Evolutionary conservation across 345 rosid genomes (phyloP).

Genomic region (Noccaea caerulescens): DNA sequence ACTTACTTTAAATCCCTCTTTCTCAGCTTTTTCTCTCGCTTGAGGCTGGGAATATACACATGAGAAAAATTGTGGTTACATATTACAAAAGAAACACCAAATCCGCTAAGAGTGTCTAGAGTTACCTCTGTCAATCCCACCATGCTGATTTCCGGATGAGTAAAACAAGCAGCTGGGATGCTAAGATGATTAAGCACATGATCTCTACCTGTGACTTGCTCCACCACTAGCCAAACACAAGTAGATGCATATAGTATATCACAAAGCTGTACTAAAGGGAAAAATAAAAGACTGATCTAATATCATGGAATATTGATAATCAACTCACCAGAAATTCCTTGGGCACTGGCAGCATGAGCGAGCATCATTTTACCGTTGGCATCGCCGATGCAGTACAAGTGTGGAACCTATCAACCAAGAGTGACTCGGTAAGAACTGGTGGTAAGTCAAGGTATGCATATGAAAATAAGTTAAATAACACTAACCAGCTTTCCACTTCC

Average conservation of each 20-base stretch:
- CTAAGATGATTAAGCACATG: constrained; percentile 90
- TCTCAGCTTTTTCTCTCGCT: constrained; percentile 93
- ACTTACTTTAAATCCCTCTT: constrained; percentile 90
- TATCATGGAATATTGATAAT: background rate
- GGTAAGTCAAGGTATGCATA: background rate
- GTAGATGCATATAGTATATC: constrained; percentile 30
- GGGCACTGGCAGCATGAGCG: constrained; percentile 99
- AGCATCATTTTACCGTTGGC: constrained; percentile 99
- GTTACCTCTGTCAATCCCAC: constrained; percentile 96
- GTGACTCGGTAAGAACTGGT: background rate
- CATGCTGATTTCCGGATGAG: constrained; percentile 99
- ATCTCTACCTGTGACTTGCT: constrained; percentile 92
- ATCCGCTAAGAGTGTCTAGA: constrained; percentile 5
- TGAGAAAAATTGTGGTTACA: background rate
- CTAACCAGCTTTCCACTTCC: constrained; percentile 78
- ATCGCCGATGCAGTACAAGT: constrained; percentile 89
- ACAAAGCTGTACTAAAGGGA: background rate
- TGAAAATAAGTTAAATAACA: constrained; percentile 14
- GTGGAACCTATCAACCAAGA: constrained; percentile 67
- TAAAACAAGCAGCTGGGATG: constrained; percentile 99
- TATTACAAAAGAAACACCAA: background rate
- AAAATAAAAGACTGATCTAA: background rate
- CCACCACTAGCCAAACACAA: constrained; percentile 69
- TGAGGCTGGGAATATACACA: constrained; percentile 67
- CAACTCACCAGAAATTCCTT: constrained; percentile 91